Evolutionary conservation across 2,329 filamentous ascomycete species (phyloP), one percentile per base, ranked within the genome.

Genomic region (Passalora sequoiae): DNA sequence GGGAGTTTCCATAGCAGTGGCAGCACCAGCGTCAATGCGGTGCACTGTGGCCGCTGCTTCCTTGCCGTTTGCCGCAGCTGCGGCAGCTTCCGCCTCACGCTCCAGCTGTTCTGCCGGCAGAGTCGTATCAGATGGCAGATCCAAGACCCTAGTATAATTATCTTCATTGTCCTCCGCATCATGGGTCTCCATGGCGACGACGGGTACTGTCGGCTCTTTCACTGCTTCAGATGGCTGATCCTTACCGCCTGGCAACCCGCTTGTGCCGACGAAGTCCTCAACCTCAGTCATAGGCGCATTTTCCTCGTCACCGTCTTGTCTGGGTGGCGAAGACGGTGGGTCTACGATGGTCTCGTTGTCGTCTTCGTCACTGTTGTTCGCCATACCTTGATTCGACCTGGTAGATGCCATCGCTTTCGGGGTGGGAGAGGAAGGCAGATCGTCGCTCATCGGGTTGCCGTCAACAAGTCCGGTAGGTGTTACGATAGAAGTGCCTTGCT

Each of bases 371-470:
- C 31, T 36, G 20, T 35, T 17, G 9, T 28, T 16, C 9, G 8
- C 21, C 7, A n/a, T 12, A 13, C 42, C 38, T 15, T 38, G 29
- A 28, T 15, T 13, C 27, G 28, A 27, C 21, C 41, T 19, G 13
- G 15, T 38, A n/a, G 17, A 31, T 12, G 38, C 30, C 15, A 36
- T 37, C 13, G 68, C 67, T 17, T 62, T 66, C 24, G 73, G 72
- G 2, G 73, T 76, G 3, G 74, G 74, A n/a, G 74, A 76, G 5
- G 73, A 76, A 8, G 66, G 69, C 15, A 74, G 60, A 40, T 72
- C 71, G 19, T 66, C 67, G 37, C 74, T 72, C 64, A 60, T 67
- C 53, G 49, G 54, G 20, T 62, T 57, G 5, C 58, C 51, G 6
- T 68, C 64, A n/a, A 57, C 50, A 7, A 60, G 58, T 13, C 69